Percentiles rank a stretch among this genome's conserved stretches.
Evolutionary conservation across 371 early-diverging fungal genomes (phyloP).

Genomic region (Saksenaea oblongispora): DNA sequence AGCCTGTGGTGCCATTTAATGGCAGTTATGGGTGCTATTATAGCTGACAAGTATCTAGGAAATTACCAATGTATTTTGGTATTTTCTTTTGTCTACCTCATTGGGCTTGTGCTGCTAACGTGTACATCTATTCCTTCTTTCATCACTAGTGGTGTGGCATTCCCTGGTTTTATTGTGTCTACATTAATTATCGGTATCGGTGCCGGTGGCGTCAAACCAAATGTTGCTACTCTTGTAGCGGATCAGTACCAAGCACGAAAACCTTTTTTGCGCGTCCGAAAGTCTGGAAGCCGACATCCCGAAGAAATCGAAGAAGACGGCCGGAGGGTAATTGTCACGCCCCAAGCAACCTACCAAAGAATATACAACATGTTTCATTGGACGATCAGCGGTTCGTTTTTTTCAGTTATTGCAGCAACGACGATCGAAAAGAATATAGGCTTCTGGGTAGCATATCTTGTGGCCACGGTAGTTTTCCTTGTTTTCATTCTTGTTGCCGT

Average conservation of each 20-base stretch:
- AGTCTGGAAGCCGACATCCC: background rate
- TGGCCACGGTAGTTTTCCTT: conserved; percentile 53
- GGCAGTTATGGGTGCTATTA: conserved; percentile 69
- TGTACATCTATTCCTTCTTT: conserved; percentile 50
- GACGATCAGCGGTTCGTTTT: conserved; percentile 64
- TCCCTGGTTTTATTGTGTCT: conserved; percentile 60
- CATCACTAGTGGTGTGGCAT: conserved; percentile 43
- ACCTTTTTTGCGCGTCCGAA: background rate
- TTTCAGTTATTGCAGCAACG: conserved; percentile 59
- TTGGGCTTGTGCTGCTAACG: conserved; percentile 60
- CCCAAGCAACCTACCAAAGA: conserved; percentile 13
- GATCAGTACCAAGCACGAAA: conserved; percentile 4
- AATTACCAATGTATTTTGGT: conserved; percentile 70
- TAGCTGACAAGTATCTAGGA: conserved; percentile 74
- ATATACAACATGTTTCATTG: conserved; percentile 12
- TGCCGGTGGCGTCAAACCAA: conserved; percentile 20
- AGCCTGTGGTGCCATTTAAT: conserved; percentile 68
- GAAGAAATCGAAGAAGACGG: background rate
- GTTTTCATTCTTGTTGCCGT: conserved; percentile 61
- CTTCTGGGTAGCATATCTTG: conserved; percentile 63
- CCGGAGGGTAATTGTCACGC: conserved; percentile 14
- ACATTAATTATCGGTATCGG: conserved; percentile 56
- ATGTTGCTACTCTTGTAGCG: conserved; percentile 12
- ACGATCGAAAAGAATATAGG: conserved; percentile 50
- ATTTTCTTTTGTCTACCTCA: conserved; percentile 58